These are phyloP conservation scores for Penicillium capsulatum DNA, from an alignment of 2,329 filamentous ascomycete genomes.

Conservation along the genomic window DNA sequence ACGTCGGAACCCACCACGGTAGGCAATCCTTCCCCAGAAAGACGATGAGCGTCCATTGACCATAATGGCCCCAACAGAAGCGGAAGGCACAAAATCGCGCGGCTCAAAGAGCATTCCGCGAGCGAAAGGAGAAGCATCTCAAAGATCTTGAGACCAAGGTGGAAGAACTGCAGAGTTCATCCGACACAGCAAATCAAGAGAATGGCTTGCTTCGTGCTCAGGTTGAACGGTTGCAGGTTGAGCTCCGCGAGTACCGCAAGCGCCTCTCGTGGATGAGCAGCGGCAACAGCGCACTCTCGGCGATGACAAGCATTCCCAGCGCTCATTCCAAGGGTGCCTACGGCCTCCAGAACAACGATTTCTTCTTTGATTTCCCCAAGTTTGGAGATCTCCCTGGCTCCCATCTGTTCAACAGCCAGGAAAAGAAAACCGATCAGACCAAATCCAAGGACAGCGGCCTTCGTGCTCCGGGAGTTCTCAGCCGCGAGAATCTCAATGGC, in stretches of 20 bases:
- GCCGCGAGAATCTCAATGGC: constrained; percentile 21
- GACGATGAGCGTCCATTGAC: neutral
- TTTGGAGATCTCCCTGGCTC: constrained; percentile 69
- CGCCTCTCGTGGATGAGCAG: constrained; percentile 63
- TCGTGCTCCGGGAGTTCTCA: constrained; percentile 31
- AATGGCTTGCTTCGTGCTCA: constrained; percentile 80
- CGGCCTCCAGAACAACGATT: constrained; percentile 70
- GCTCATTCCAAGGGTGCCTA: constrained; percentile 46
- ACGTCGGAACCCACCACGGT: constrained; percentile 95
- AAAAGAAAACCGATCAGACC: constrained; percentile 31
- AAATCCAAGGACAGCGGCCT: constrained; percentile 17
- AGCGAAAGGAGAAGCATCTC: constrained; percentile 80
- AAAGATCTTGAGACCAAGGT: constrained; percentile 55
- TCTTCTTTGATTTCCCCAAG: constrained; percentile 93
- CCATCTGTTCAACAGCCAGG: constrained; percentile 49
- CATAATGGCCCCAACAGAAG: constrained; percentile 32
- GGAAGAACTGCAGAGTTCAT: constrained; percentile 68
- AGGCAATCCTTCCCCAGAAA: constrained; percentile 44
- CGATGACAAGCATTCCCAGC: constrained; percentile 46
- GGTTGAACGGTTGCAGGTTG: constrained; percentile 78
- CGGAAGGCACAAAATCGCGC: constrained; percentile 89
- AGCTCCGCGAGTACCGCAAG: constrained; percentile 88
- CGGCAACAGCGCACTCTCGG: constrained; percentile 44
- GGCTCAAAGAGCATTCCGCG: constrained; percentile 86
- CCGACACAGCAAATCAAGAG: constrained; percentile 76